phyloP scores from a whole-genome alignment of 2,329 filamentous ascomycete species.

The Aspergillaceae sp. region DNA sequence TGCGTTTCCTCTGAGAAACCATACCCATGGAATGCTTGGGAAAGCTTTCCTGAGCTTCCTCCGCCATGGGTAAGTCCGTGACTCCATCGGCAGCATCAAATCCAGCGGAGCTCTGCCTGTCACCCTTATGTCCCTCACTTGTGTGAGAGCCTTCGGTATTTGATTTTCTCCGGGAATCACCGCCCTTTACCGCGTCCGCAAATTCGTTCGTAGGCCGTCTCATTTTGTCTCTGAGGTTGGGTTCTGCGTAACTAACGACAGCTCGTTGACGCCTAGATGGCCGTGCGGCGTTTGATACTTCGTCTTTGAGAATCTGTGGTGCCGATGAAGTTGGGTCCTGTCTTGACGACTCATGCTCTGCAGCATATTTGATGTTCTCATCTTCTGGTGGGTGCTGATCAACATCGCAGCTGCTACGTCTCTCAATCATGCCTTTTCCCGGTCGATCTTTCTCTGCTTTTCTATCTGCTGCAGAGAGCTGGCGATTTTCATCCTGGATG shows the following conservation, averaged over 20 bases:
- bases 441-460: neutral
- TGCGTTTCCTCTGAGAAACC: slow-evolving; percentile 25
- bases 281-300: slow-evolving; percentile 44
- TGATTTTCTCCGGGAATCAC: slow-evolving; percentile 35
- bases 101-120: slow-evolving; percentile 4
- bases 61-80: slow-evolving; percentile 4
- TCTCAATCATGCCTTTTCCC: neutral
- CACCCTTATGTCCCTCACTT: slow-evolving; percentile 12
- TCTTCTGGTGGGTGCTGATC: neutral
- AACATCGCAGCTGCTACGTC: neutral
- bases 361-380: neutral
- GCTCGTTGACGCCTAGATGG: slow-evolving; percentile 59
- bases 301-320: neutral
- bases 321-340: neutral
- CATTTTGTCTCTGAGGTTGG: slow-evolving; percentile 76
- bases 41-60: slow-evolving; percentile 5
- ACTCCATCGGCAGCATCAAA: slow-evolving; percentile 11
- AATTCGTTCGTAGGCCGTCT: slow-evolving; percentile 68
- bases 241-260: slow-evolving; percentile 72
- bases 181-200: slow-evolving; percentile 63
- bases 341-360: neutral
- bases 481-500: neutral
- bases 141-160: slow-evolving; percentile 39
- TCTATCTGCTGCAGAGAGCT: neutral
- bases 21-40: slow-evolving; percentile 14